Base-by-base conservation (phyloP, 306 rosid genomes). In the Inga oerstediana region DNA sequence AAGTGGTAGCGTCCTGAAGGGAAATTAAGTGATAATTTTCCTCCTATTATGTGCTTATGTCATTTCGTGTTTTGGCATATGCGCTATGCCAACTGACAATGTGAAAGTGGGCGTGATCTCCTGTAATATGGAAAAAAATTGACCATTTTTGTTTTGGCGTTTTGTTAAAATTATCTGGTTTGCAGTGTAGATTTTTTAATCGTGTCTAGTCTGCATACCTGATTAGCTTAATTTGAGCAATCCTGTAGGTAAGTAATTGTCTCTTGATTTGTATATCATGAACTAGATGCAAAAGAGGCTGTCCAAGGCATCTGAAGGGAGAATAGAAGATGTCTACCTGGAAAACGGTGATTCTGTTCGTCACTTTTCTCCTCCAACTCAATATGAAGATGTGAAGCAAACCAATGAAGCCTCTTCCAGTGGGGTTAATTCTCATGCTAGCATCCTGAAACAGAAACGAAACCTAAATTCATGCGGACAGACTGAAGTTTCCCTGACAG, bases 321-420 rank as follows among this genome's bases (percentile, higher is more conserved):
- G 77, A 78, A 84, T 77, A 70, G 80, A 73, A 79, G 80, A 73
- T 79, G 72, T 27, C 56, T 51, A 20, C 66, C 70, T 74, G 48
- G 84, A 74, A 74, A 86, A 80, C 78, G 88, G 85, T 83, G 88
- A 79, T 78, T 81, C 85, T 32, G 79, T 80, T 72, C 62, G 54
- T 62, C 78, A 44, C 46, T 72, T 48, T 83, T 52, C 79, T 80
- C 71, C 74, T 37, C 48, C 76, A 62, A 79, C 72, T 68, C 84
- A 86, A 75, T 74, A 78, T 83, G 68, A 46, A 70, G 85, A 83
- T 83, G 71, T 79, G 45, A 79, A 87, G 74, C 85, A 87, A 70
- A 35, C 75, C 5, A 64, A 30, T 78, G 89, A 74, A 78, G 76
- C 82, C 67, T 74, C 85, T 45, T 85, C 85, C 39, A 66, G 79